Evolutionary conservation across 768 basidiomycete genomes (phyloP).

Genomic region (Dentipellis fragilis): DNA sequence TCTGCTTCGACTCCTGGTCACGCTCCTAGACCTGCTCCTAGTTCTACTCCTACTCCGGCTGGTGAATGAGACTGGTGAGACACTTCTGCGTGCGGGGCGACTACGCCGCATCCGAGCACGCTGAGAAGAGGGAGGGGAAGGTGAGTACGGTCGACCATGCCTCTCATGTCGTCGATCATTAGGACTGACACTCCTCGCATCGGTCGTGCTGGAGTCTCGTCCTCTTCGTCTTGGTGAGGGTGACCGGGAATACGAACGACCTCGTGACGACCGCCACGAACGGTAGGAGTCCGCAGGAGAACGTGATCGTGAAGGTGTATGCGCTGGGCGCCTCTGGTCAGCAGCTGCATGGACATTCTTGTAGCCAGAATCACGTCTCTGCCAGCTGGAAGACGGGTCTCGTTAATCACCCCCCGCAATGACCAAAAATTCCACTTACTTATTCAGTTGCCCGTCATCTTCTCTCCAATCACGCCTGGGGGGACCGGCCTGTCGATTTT

Average conservation of each 20-base stretch:
- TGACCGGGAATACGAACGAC: conserved; percentile 54
- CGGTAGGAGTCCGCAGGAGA: conserved; percentile 59
- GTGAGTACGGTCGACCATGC: conserved; percentile 21
- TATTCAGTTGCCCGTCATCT: conserved; percentile 65
- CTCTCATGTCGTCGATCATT: conserved; percentile 33
- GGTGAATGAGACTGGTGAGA: neutral
- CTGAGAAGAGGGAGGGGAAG: conserved; percentile 21
- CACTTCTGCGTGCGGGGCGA: conserved; percentile 8
- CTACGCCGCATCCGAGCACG: conserved; percentile 7
- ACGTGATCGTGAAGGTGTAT: conserved; percentile 43
- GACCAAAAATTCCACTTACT: conserved; percentile 35
- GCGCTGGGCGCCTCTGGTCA: conserved; percentile 31
- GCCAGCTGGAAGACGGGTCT: conserved; percentile 43
- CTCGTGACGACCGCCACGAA: conserved; percentile 53
- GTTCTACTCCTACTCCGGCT: neutral
- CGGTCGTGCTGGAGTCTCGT: conserved; percentile 38
- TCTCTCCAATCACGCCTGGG: conserved; percentile 28
- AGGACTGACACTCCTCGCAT: conserved; percentile 36
- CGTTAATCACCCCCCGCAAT: conserved; percentile 4
- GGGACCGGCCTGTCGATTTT: conserved; percentile 23
- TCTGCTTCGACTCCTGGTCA: conserved; percentile 35
- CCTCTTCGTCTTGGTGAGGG: conserved; percentile 51
- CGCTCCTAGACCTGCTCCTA: neutral
- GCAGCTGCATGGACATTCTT: conserved; percentile 27
- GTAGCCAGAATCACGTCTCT: conserved; percentile 42